Percentiles rank a stretch among this genome's conserved stretches.
These are phyloP conservation scores for Kazachstania psychrophila DNA, from an alignment of 805 yeast species.

Conservation along the genomic window DNA sequence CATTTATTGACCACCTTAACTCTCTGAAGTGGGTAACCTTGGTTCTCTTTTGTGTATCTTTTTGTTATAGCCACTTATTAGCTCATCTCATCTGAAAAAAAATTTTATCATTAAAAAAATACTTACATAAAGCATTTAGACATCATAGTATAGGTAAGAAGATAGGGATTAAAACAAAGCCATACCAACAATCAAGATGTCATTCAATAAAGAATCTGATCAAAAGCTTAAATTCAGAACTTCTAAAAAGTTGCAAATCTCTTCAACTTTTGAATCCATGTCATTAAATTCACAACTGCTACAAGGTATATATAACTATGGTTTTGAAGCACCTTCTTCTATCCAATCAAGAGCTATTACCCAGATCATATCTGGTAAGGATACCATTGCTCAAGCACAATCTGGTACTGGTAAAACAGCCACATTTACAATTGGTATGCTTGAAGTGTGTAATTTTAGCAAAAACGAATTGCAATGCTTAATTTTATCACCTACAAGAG, in stretches of 20 bases:
- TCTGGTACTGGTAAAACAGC: slow-evolving; percentile 99
- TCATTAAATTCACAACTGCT: slow-evolving; percentile 52
- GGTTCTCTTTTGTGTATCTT: neutral
- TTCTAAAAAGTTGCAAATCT: slow-evolving; percentile 44
- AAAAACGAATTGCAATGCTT: slow-evolving; percentile 77
- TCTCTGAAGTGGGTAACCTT: too few species aligned
- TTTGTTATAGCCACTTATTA: neutral
- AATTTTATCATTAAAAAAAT: too few species aligned
- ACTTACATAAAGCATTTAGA: too few species aligned
- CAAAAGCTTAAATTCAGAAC: slow-evolving; percentile 52
- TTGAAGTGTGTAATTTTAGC: slow-evolving; percentile 73
- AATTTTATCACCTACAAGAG: slow-evolving; percentile 92
- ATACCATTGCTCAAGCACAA: slow-evolving; percentile 96
- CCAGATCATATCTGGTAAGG: slow-evolving; percentile 89
- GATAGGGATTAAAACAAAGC: too few species aligned
- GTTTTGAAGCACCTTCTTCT: slow-evolving; percentile 93
- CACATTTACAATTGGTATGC: slow-evolving; percentile 90
- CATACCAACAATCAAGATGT: slow-evolving; percentile 36
- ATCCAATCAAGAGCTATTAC: slow-evolving; percentile 94
- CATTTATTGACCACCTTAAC: too few species aligned
- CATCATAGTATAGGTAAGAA: too few species aligned
- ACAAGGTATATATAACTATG: slow-evolving; percentile 70
- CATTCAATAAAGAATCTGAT: slow-evolving; percentile 53
- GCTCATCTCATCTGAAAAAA: slow-evolving; percentile 3
- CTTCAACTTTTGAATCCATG: slow-evolving; percentile 65